phyloP scores from a whole-genome alignment of 1,284 basidiomycete species.

The Pisolithus thermaeus region DNA sequence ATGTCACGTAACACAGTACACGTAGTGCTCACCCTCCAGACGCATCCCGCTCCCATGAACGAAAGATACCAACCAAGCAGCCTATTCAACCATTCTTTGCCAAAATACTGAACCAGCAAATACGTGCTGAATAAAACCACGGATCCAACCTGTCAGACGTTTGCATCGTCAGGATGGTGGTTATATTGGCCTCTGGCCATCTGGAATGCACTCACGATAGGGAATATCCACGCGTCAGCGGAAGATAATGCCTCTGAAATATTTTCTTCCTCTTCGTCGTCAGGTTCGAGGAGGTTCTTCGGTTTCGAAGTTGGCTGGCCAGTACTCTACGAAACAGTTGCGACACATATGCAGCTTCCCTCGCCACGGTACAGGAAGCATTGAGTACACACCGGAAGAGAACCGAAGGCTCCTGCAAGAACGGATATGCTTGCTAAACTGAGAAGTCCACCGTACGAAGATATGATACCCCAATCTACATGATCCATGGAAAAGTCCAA shows the following conservation, averaged over 20 bases:
- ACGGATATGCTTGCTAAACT: constrained; percentile 56
- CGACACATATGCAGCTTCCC: background rate
- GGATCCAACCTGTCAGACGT: constrained; percentile 52
- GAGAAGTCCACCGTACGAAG: constrained; percentile 63
- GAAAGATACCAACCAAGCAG: constrained; percentile 76
- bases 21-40: constrained; percentile 56
- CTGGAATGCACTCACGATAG: constrained; percentile 45
- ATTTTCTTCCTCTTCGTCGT: constrained; percentile 39
- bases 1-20: background rate
- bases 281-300: constrained; percentile 16
- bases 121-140: constrained; percentile 63
- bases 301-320: background rate
- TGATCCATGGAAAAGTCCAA: constrained; percentile 12
- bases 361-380: too few relatives aligned
- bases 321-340: constrained; percentile 10
- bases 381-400: constrained; percentile 50
- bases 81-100: constrained; percentile 79
- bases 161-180: background rate
- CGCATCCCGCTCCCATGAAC: constrained; percentile 54
- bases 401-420: constrained; percentile 61
- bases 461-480: constrained; percentile 53
- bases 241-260: constrained; percentile 54
- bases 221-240: constrained; percentile 71
- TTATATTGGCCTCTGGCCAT: background rate
- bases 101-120: constrained; percentile 68